phyloP scores from a whole-genome alignment of 371 early-diverging fungal species.

The Nosema granulosis region DNA sequence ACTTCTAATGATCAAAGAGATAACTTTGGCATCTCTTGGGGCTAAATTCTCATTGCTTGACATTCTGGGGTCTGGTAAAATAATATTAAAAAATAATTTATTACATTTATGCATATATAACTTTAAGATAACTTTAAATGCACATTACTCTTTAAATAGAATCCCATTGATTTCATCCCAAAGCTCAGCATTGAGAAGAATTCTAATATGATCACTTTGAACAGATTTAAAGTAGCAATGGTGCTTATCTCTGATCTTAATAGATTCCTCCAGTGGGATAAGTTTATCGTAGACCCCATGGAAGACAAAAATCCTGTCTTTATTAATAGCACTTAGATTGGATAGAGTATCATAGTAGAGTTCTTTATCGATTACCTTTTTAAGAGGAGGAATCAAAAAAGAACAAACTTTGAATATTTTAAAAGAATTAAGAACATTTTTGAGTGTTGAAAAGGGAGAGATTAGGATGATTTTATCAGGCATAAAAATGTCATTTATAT shows the following conservation, averaged over 20 bases:
- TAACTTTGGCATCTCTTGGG: constrained; percentile 82
- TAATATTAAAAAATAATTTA: not conserved
- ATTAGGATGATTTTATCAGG: constrained; percentile 35
- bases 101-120: not conserved
- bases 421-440: constrained; percentile 37
- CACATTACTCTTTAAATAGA: not conserved
- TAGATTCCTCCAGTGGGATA: constrained; percentile 41
- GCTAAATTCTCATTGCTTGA: constrained; percentile 61
- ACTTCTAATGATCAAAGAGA: constrained; percentile 80
- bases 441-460: constrained; percentile 47
- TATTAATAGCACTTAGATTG: constrained; percentile 48
- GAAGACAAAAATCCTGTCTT: constrained; percentile 19
- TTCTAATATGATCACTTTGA: constrained; percentile 18
- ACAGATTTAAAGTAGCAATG: constrained; percentile 20
- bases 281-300: constrained; percentile 56
- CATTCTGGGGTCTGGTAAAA: constrained; percentile 3
- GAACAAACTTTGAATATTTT: constrained; percentile 29
- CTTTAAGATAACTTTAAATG: not conserved
- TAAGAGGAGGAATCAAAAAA: constrained; percentile 33
- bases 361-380: constrained; percentile 22
- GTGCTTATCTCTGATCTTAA: constrained; percentile 25
- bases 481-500: constrained; percentile 11
- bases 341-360: constrained; percentile 49
- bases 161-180: constrained; percentile 23
- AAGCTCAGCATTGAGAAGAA: constrained; percentile 19